A percentile compares a stretch with the other conserved stretches of the same genome.
Evolutionary conservation across 176 grass and related monocot genomes (phyloP).

Genomic region (Bonia amplexicaulis): DNA sequence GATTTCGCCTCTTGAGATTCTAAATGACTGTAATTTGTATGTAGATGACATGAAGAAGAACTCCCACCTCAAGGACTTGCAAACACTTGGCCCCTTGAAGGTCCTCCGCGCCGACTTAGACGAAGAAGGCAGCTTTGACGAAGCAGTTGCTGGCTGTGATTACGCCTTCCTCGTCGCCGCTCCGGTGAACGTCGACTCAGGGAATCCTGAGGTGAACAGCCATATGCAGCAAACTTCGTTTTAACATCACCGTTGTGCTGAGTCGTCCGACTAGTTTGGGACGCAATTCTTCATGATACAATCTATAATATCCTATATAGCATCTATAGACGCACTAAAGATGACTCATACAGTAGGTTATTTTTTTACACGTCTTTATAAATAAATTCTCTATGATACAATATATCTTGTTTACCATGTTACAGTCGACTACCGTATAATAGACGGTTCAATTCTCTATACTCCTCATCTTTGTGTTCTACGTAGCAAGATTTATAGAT

Average conservation of each 20-base stretch:
- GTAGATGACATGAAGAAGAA: conserved; percentile 25
- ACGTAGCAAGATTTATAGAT: too few species aligned
- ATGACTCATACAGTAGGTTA: too few species aligned
- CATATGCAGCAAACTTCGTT: background rate
- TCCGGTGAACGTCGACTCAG: conserved; percentile 34
- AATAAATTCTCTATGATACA: too few species aligned
- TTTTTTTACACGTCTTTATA: too few species aligned
- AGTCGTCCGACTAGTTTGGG: background rate
- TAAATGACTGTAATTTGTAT: background rate
- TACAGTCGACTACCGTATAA: too few species aligned
- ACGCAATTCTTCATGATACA: too few species aligned
- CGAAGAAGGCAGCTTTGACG: conserved; percentile 66
- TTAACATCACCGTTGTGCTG: background rate
- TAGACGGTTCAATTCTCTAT: too few species aligned
- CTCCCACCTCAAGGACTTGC: conserved; percentile 51
- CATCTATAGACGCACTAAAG: too few species aligned
- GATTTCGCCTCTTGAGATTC: background rate
- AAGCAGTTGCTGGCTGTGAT: conserved; percentile 40
- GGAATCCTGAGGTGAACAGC: conserved; percentile 46
- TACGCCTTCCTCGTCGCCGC: conserved; percentile 73
- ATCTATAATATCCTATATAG: too few species aligned
- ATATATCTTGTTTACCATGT: too few species aligned
- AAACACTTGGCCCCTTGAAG: conserved; percentile 39
- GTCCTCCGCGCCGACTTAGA: conserved; percentile 44
- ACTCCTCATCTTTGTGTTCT: too few species aligned